A percentile compares a stretch with the other conserved stretches of the same genome.
Conservation (phyloP, 768 basidiomycete species). For the Xerocomellus amylosporus region DNA sequence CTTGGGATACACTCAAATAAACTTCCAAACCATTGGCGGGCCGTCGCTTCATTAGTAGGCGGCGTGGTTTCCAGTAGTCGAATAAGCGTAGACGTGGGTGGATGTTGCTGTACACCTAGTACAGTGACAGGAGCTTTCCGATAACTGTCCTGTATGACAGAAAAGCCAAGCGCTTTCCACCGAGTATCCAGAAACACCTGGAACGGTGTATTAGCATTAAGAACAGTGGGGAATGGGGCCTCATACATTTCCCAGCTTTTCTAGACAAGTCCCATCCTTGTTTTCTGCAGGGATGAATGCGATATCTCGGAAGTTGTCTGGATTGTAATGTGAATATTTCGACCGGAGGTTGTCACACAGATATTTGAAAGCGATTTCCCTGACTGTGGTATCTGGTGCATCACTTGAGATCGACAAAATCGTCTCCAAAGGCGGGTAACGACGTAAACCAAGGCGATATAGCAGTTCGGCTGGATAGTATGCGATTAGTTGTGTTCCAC, state of each 20-base stretch:
- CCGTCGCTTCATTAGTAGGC: slow-evolving; percentile 50
- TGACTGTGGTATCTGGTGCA: slow-evolving; percentile 43
- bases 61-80: slow-evolving; percentile 51
- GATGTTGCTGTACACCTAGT: slow-evolving; percentile 64
- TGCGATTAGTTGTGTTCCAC: not conserved
- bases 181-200: slow-evolving; percentile 5
- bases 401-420: slow-evolving; percentile 58
- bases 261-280: not conserved
- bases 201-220: not conserved
- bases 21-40: slow-evolving; percentile 59
- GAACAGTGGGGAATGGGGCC: slow-evolving; percentile 35
- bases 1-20: slow-evolving; percentile 57
- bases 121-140: slow-evolving; percentile 51
- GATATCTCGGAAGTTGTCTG: slow-evolving; percentile 33
- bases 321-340: slow-evolving; percentile 44
- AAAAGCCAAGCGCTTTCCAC: slow-evolving; percentile 68
- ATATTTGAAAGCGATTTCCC: slow-evolving; percentile 66
- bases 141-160: slow-evolving; percentile 53
- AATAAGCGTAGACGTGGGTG: slow-evolving; percentile 56
- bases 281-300: slow-evolving; percentile 3
- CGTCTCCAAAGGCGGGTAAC: slow-evolving; percentile 58
- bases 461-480: slow-evolving; percentile 30
- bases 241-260: slow-evolving; percentile 1
- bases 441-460: not conserved
- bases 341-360: slow-evolving; percentile 35